Evolutionary conservation across 2,329 filamentous ascomycete genomes (phyloP).

Genomic region (Colletotrichum euphorbiae): DNA sequence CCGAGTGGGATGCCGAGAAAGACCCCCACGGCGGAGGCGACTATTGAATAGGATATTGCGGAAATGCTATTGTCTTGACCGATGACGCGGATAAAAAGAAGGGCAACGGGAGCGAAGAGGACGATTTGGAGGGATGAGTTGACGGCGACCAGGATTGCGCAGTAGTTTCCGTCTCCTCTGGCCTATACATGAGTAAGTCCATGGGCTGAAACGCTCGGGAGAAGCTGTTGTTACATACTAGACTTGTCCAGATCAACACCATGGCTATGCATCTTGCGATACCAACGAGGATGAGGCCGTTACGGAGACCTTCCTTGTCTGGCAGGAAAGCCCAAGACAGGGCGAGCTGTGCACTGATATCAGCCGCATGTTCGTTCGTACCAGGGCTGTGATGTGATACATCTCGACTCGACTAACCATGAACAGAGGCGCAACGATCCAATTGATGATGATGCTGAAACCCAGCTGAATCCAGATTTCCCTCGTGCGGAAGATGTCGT

Average conservation of each 20-base stretch:
- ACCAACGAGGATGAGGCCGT: constrained; percentile 84
- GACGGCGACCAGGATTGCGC: constrained; percentile 81
- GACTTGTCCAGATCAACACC: constrained; percentile 79
- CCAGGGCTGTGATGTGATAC: background rate
- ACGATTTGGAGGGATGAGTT: constrained; percentile 82
- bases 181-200: constrained; percentile 54
- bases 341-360: constrained; percentile 58
- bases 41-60: constrained; percentile 69
- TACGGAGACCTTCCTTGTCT: constrained; percentile 66
- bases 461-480: constrained; percentile 82
- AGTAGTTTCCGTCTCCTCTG: constrained; percentile 83
- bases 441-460: constrained; percentile 83
- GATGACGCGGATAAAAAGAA: constrained; percentile 79
- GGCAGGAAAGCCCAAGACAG: constrained; percentile 77
- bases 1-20: constrained; percentile 88
- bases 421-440: constrained; percentile 83
- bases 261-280: constrained; percentile 90
- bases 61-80: constrained; percentile 56
- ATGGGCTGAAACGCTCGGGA: background rate
- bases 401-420: constrained; percentile 68
- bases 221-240: constrained; percentile 47
- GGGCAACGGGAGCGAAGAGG: constrained; percentile 75
- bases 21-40: constrained; percentile 83
- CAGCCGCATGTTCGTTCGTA: background rate
- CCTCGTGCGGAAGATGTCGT: constrained; percentile 70